Evolutionary conservation across 2,329 filamentous ascomycete genomes (phyloP), one percentile per base, ranked within the genome.

Genomic region (Monosporascus ibericus): DNA sequence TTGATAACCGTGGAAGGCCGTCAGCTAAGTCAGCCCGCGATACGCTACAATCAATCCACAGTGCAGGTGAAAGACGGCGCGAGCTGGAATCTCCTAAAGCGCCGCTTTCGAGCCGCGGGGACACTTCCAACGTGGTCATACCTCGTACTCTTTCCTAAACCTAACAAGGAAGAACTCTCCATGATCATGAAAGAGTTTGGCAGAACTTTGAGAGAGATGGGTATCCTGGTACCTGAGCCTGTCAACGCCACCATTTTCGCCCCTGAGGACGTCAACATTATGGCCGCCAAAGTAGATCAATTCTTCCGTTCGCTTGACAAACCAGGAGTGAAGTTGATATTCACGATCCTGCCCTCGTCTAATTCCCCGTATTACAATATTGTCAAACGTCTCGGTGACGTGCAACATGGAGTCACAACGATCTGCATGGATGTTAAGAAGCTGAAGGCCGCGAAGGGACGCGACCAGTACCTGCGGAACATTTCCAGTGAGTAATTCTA

Each of bases 391-490:
- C 38, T 40, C n/a, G 38, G 38, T 8, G 38, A 40, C 17, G 17
- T 18, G 15, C n/a, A 40, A 18, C 18, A 40, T 40, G 38, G 38
- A 40, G 8, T 40, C 7, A 18, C n/a, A 17, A 40, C 38, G 7
- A 40, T 40, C 3, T 40, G 38, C 38, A 40, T 40, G 38, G 18
- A 40, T 6, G 38, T 40, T 18, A 40, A 20, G 38, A 40, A 40
- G 9, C 18, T 40, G 38, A 40, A 6, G n/a, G 18, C n/a, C 7
- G 18, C 9, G 3, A 40, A 18, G n/a, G 38, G 38, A 18, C 38
- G 18, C 17, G 38, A 40, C 17, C 38, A 40, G 38, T 81, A 79
- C 55, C 72, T 74, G 44, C 75, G 73, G 5, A 83, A 83, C 49
- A 68, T 82, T 14, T 73, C 71, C 24, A 25, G 24, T 25, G 7